Conservation (phyloP, 2,329 filamentous ascomycete genomes). For the Xylaria sp. region DNA sequence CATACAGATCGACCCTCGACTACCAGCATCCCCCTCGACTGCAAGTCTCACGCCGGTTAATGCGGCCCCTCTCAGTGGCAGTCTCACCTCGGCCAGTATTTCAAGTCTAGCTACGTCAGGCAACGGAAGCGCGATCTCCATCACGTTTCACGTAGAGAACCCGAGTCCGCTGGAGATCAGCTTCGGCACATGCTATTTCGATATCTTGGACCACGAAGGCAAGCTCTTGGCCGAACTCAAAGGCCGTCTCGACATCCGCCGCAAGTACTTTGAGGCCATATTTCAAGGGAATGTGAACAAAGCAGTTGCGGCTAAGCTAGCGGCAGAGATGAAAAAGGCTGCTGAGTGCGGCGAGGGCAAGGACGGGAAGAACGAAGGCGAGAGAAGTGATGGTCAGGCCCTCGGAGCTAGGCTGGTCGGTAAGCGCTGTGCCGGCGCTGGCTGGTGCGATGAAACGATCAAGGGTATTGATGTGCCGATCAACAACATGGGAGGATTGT, state of each 20-base stretch:
- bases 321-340: conserved; percentile 20
- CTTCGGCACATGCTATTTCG: conserved; percentile 46
- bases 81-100: not conserved
- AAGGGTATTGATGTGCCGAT: conserved; percentile 45
- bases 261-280: conserved; percentile 38
- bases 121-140: conserved; percentile 11
- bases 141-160: conserved; percentile 41
- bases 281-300: conserved; percentile 39
- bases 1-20: not conserved
- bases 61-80: not conserved
- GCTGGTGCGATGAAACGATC: conserved; percentile 45
- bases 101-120: not conserved
- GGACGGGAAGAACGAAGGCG: not conserved
- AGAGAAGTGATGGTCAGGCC: not conserved
- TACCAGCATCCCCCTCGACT: not conserved
- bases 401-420: conserved; percentile 40
- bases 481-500: conserved; percentile 28
- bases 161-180: conserved; percentile 46
- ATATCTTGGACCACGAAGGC: conserved; percentile 38
- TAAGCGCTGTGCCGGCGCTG: conserved; percentile 40
- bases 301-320: conserved; percentile 15
- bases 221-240: conserved; percentile 42
- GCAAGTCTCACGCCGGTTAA: not conserved
- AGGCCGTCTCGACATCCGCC: conserved; percentile 43
- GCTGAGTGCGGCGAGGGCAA: not conserved